phyloP scores from a whole-genome alignment of 78 protist genomes.

The Dictyostelium firmibasis region DNA sequence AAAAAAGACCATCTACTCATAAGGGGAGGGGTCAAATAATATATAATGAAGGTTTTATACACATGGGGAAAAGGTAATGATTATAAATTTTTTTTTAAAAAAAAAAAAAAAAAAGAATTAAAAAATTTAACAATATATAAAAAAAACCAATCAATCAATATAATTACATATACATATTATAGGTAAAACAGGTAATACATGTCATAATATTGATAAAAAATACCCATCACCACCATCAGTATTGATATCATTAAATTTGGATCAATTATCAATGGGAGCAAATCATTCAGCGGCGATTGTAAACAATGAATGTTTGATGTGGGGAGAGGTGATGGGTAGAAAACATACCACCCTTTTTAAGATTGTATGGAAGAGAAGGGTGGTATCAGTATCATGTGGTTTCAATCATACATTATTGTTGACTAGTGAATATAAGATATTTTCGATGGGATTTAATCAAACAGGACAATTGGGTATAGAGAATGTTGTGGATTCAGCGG shows the following conservation, averaged over 20 bases:
- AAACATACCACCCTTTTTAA: constrained; percentile 57
- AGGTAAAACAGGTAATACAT: constrained; percentile 78
- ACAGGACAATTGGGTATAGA: constrained; percentile 50
- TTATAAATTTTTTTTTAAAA: too few relatives aligned
- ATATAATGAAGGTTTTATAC: constrained; percentile 56
- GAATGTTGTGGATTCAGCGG: constrained; percentile 51
- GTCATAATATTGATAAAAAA: constrained; percentile 68
- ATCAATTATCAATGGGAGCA: constrained; percentile 45
- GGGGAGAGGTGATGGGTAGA: constrained; percentile 77
- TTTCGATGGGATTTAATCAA: constrained; percentile 50
- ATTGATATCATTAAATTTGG: constrained; percentile 56
- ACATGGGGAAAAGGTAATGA: constrained; percentile 71
- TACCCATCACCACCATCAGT: constrained; percentile 68
- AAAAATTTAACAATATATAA: not conserved
- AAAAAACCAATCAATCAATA: not conserved
- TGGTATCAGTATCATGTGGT: constrained; percentile 51
- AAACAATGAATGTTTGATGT: constrained; percentile 71
- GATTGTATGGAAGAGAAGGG: constrained; percentile 57
- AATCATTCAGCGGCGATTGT: constrained; percentile 72
- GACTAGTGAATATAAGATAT: constrained; percentile 23
- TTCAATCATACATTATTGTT: constrained; percentile 45
- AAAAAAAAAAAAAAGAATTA: not conserved
- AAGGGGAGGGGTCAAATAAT: not conserved
- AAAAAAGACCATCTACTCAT: not conserved
- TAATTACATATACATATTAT: too few relatives aligned